Percentiles rank a stretch among this genome's conserved stretches.
Evolutionary conservation across 176 grass and related monocot species (phyloP).

Genomic region (Carex kokanica): DNA sequence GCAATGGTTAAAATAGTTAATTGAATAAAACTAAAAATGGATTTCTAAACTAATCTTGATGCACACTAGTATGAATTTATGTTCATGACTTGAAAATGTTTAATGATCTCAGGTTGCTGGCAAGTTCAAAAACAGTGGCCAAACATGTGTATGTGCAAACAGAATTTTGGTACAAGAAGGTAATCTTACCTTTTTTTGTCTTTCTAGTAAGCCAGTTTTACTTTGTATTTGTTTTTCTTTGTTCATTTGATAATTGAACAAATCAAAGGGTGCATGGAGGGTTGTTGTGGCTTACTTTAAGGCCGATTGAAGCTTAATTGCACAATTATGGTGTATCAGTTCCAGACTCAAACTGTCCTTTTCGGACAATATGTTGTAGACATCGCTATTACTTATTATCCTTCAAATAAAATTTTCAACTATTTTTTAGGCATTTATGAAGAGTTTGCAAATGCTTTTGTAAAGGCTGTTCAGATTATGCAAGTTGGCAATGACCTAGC

Average conservation of each 20-base stretch:
- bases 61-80: conserved; percentile 1
- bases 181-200: not conserved
- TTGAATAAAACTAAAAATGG: not conserved
- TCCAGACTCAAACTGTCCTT: not conserved
- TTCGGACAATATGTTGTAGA: not conserved
- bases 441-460: conserved; percentile 89
- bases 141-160: conserved; percentile 96
- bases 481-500: conserved; percentile 69
- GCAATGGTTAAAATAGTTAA: not conserved
- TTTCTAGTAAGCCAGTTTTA: no score
- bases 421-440: conserved; percentile 73
- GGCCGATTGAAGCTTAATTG: not conserved
- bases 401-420: not conserved
- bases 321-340: not conserved
- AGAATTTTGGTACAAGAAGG: conserved; percentile 98
- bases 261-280: not conserved
- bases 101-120: conserved; percentile 67
- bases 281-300: not conserved
- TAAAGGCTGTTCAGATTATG: conserved; percentile 88
- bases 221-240: not conserved
- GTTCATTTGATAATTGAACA: no score
- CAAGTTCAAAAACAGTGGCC: conserved; percentile 93
- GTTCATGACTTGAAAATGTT: not conserved
- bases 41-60: not conserved
- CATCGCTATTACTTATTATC: not conserved